Conservation (phyloP, 2,329 filamentous ascomycete species). For the Talaromyces sp. region DNA sequence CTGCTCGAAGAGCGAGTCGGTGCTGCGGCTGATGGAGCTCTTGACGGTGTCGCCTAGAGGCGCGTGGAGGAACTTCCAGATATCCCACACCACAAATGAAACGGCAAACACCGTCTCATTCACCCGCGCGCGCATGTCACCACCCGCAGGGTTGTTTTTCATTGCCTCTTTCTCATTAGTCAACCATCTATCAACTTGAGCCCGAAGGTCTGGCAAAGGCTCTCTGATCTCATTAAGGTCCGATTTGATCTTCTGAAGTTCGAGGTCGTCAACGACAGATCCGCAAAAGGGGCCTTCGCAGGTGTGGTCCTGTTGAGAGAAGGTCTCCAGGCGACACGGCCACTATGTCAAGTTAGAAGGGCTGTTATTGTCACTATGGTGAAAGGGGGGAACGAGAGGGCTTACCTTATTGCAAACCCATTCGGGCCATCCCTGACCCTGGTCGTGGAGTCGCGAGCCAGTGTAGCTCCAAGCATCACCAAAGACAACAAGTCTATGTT, state of each 20-base stretch:
- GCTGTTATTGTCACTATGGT: neutral
- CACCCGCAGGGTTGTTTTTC: conserved; percentile 13
- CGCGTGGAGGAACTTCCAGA: conserved; percentile 29
- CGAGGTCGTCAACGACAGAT: conserved; percentile 28
- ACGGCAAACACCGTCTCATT: conserved; percentile 30
- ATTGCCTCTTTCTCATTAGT: conserved; percentile 23
- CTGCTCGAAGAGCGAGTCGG: conserved; percentile 28
- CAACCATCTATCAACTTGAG: conserved; percentile 31
- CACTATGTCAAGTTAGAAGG: conserved; percentile 16
- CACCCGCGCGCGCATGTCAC: conserved; percentile 19
- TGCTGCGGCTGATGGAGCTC: conserved; percentile 22
- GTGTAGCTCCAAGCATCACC: conserved; percentile 36
- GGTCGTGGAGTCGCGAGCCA: conserved; percentile 18
- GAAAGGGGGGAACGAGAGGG: neutral
- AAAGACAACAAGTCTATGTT: conserved; percentile 31
- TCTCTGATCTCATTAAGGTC: conserved; percentile 18
- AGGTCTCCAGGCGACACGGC: conserved; percentile 29
- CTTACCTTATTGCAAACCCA: conserved; percentile 31
- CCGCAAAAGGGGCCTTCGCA: conserved; percentile 22
- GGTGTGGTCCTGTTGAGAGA: conserved; percentile 24
- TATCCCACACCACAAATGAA: conserved; percentile 35
- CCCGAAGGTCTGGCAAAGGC: conserved; percentile 29
- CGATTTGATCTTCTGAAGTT: conserved; percentile 19
- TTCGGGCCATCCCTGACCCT: conserved; percentile 28
- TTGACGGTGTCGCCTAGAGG: conserved; percentile 19